These are phyloP conservation scores for Iris pallida DNA, from an alignment of 116 monocot genomes.

Conservation along the genomic window DNA sequence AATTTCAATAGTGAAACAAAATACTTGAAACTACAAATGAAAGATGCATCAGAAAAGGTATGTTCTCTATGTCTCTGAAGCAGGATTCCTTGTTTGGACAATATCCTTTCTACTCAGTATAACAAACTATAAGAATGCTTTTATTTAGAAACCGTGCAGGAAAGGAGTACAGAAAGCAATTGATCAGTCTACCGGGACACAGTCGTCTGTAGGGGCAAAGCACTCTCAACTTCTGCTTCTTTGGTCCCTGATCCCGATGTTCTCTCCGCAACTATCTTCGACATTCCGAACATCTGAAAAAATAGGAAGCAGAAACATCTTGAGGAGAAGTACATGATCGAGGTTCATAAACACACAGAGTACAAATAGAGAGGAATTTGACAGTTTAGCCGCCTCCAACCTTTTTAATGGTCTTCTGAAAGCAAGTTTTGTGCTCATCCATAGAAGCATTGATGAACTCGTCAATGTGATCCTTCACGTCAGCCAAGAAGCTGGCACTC, in stretches of 20 bases:
- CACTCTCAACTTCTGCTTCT: slow-evolving; percentile 51
- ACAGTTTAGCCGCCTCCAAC: slow-evolving; percentile 9
- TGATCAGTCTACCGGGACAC: slow-evolving; percentile 8
- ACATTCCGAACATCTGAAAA: slow-evolving; percentile 70
- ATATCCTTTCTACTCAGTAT: too few relatives aligned
- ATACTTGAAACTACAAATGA: too few relatives aligned
- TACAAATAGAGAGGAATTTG: background rate
- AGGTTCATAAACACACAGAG: background rate
- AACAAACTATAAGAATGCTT: too few relatives aligned
- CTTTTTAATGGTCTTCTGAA: slow-evolving; percentile 63
- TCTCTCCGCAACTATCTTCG: slow-evolving; percentile 48
- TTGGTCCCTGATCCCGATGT: slow-evolving; percentile 12
- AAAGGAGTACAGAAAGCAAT: background rate
- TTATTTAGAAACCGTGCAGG: too few relatives aligned
- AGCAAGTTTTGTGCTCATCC: slow-evolving; percentile 70
- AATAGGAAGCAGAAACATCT: background rate
- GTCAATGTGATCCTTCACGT: slow-evolving; percentile 54
- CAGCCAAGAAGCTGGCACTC: slow-evolving; percentile 30
- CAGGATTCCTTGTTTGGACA: too few relatives aligned
- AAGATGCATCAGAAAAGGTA: too few relatives aligned
- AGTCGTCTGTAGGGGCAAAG: slow-evolving; percentile 48
- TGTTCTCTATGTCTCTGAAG: too few relatives aligned
- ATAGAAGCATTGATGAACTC: slow-evolving; percentile 66
- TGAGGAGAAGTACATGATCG: background rate
- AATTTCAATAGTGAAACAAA: too few relatives aligned